phyloP scores from a whole-genome alignment of 192 early-diverging fungal genomes.

The Spizellomyces punctatus region DNA sequence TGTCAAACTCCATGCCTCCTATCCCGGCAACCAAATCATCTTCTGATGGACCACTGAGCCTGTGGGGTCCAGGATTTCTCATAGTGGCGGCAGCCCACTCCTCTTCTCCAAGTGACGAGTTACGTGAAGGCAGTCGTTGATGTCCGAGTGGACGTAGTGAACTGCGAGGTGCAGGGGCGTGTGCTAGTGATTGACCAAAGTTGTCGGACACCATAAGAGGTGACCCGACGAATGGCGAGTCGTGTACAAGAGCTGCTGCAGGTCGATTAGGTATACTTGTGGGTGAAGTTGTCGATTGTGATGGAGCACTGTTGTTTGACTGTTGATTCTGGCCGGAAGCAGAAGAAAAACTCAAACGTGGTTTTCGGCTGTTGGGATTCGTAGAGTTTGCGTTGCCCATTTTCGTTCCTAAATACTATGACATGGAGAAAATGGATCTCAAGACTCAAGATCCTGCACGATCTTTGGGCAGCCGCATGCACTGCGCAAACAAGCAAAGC shows the following conservation, averaged over 20 bases:
- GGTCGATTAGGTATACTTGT: not conserved
- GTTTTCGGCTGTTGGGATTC: too few relatives aligned
- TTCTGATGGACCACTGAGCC: conserved; percentile 2
- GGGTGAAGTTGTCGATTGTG: not conserved
- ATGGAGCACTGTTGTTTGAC: too few relatives aligned
- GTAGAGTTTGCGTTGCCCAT: too few relatives aligned
- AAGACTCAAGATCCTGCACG: too few relatives aligned
- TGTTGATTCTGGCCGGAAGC: too few relatives aligned
- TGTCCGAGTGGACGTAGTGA: not conserved
- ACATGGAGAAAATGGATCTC: too few relatives aligned
- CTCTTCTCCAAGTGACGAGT: conserved; percentile 21
- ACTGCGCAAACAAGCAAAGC: too few relatives aligned
- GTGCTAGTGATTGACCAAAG: conserved; percentile 17
- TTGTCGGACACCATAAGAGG: conserved; percentile 35
- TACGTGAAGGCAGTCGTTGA: conserved; percentile 1
- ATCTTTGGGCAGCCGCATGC: too few relatives aligned
- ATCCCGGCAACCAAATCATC: conserved; percentile 14
- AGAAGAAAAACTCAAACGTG: too few relatives aligned
- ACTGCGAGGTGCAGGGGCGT: conserved; percentile 11
- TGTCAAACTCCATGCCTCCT: conserved; percentile 26
- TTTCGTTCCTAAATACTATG: too few relatives aligned
- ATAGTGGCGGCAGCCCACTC: not conserved
- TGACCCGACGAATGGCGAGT: conserved; percentile 38
- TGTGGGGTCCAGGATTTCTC: conserved; percentile 5
- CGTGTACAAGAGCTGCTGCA: conserved; percentile 14